These are phyloP conservation scores for Gautieria morchelliformis DNA, from an alignment of 768 basidiomycete genomes.

Conservation along the genomic window DNA sequence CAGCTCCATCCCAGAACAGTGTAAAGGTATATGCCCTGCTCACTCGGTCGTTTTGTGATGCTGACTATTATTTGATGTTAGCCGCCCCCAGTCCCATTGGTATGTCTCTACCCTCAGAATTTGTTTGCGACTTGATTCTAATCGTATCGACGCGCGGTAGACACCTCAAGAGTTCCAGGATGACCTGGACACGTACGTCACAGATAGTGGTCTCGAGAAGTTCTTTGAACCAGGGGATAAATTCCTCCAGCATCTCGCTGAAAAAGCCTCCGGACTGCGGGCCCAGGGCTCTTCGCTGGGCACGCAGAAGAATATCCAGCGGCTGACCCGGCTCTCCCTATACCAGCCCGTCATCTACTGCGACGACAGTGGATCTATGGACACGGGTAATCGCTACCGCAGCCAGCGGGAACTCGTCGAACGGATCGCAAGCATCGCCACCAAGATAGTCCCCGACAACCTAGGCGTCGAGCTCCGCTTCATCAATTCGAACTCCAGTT, in stretches of 20 bases:
- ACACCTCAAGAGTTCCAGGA: not conserved
- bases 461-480: conserved; percentile 17
- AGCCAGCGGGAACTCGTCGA: conserved; percentile 11
- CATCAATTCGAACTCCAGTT: conserved; percentile 14
- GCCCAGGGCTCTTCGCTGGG: conserved; percentile 6
- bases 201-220: conserved; percentile 11
- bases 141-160: too few species aligned
- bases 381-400: conserved; percentile 14
- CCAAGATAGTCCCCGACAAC: conserved; percentile 18
- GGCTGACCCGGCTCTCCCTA: conserved; percentile 15
- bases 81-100: too few species aligned
- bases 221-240: conserved; percentile 10
- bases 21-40: too few species aligned
- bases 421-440: conserved; percentile 14
- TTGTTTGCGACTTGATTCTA: too few species aligned
- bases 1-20: too few species aligned
- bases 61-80: too few species aligned
- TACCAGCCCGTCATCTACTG: conserved; percentile 14
- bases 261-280: conserved; percentile 6
- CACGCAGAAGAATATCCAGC: conserved; percentile 16
- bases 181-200: conserved; percentile 4
- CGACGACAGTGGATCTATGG: conserved; percentile 18
- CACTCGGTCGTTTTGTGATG: too few species aligned
- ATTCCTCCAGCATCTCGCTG: conserved; percentile 4
- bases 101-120: too few species aligned